Evolutionary conservation across 148 eudicot genomes (phyloP), one percentile per base, ranked within the genome.

Genomic region (Silene latifolia): DNA sequence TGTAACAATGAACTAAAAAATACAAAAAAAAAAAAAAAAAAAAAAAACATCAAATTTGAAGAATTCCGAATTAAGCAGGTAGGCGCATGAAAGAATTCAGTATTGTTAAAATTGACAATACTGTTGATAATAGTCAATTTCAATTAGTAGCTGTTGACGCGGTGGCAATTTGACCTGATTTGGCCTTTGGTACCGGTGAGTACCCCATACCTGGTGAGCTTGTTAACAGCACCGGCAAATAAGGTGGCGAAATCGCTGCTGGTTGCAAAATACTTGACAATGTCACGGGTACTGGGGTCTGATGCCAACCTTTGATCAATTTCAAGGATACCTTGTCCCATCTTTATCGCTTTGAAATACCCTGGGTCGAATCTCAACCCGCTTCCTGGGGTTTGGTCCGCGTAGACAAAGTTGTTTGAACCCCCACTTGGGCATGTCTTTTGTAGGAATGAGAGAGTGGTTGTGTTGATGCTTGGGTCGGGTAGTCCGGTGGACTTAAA

Each of bases 151-250:
- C 7, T 12, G 39, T 72, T 78, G 25, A 42, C 56, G n/a, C 65
- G 72, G 69, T 60, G 48, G n/a, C 80, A 77, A 12, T 17, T 25
- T 24, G 20, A 63, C 64, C 80, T 71, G 64, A 77, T 71, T 35
- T 77, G 75, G 39, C 75, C 80, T 35, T 71, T 46, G 12, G 35
- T 29, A 4, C 80, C 80, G 1, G 75, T 77, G 20, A 77, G 80
- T 53, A 53, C 80, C 0, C 63, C 71, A 14, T 19, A 59, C 25
- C 64, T 19, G 13, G 70, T 74, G 35, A 77, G 71, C 75, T 39
- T 62, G 39, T 51, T 48, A 58, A 71, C 19, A 4, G 80, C 70
- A 5, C 23, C 53, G 15, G 54, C 70, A 18, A 77, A 63, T 8
- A 29, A 8, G 18, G 24, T 5, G n/a, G 24, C 32, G 14, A 71